A percentile compares a stretch with the other conserved stretches of the same genome.
phyloP scores from a whole-genome alignment of 768 basidiomycete species.

The Inosperma sp. region DNA sequence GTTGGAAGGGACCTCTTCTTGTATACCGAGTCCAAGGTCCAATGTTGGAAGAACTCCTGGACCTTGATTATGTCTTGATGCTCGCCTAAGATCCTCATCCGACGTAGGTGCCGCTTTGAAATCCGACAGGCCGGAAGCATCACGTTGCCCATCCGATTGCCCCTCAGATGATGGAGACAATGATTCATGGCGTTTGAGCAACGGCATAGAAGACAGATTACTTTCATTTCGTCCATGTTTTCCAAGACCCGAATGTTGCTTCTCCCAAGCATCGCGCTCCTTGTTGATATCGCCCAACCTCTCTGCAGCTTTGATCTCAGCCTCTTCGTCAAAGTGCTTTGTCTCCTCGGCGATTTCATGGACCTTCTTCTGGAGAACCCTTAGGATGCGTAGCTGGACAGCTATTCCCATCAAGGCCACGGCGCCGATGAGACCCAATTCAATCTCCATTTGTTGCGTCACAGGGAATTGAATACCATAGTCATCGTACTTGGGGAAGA shows the following conservation, averaged over 20 bases:
- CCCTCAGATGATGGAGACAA: constrained; percentile 47
- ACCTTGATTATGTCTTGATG: constrained; percentile 45
- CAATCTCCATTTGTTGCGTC: constrained; percentile 88
- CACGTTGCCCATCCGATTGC: constrained; percentile 50
- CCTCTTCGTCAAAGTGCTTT: constrained; percentile 65
- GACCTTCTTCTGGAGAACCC: constrained; percentile 72
- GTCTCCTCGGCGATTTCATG: constrained; percentile 76
- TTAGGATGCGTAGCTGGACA: constrained; percentile 83
- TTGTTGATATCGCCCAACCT: constrained; percentile 57
- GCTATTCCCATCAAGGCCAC: constrained; percentile 83
- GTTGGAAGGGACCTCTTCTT: constrained; percentile 67
- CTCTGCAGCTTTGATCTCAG: constrained; percentile 69
- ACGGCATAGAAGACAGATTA: constrained; percentile 54
- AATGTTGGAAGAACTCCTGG: constrained; percentile 61
- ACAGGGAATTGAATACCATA: constrained; percentile 75
- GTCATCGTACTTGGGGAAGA: constrained; percentile 74
- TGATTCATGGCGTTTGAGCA: constrained; percentile 61
- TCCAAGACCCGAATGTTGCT: constrained; percentile 51
- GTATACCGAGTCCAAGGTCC: constrained; percentile 70
- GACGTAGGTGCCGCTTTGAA: constrained; percentile 59
- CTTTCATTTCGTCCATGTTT: constrained; percentile 64
- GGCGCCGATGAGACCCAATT: constrained; percentile 83
- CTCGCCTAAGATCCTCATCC: constrained; percentile 57
- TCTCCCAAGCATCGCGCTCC: constrained; percentile 85
- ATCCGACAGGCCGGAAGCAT: constrained; percentile 67